These are phyloP conservation scores for Tricholoma sp. DNA, from an alignment of 768 basidiomycete genomes.

Conservation along the genomic window DNA sequence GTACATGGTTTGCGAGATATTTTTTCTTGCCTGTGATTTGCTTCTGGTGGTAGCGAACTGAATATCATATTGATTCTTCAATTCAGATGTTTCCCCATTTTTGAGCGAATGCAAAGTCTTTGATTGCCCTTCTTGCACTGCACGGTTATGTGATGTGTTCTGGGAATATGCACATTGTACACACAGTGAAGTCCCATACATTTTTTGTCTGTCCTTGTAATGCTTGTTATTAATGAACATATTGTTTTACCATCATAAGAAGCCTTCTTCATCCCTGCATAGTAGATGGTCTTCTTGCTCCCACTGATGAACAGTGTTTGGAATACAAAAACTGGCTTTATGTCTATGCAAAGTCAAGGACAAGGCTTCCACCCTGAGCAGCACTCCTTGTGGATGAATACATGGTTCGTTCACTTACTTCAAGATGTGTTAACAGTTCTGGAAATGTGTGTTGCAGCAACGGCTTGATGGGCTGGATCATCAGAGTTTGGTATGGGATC, in stretches of 20 bases:
- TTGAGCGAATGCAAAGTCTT: constrained; percentile 9
- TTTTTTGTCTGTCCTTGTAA: not conserved
- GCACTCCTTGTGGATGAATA: constrained; percentile 10
- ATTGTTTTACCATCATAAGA: no score
- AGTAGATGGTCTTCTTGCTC: constrained; percentile 7
- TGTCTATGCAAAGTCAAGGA: constrained; percentile 13
- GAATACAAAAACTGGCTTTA: constrained; percentile 16
- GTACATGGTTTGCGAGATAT: constrained; percentile 10
- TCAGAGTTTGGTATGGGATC: not conserved
- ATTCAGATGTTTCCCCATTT: constrained; percentile 7
- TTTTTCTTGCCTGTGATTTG: constrained; percentile 8
- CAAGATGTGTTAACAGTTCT: not conserved
- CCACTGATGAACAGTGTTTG: constrained; percentile 8
- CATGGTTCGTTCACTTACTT: constrained; percentile 1
- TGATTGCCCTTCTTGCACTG: constrained; percentile 9
- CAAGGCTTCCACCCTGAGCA: constrained; percentile 1
- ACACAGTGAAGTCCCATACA: constrained; percentile 2
- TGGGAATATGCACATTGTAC: constrained; percentile 7
- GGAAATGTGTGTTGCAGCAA: not conserved
- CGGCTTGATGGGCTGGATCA: not conserved
- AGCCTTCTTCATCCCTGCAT: constrained; percentile 1
- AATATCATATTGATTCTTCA: not conserved
- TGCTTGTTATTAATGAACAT: not conserved
- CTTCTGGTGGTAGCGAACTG: not conserved
- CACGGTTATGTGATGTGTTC: constrained; percentile 10